A percentile compares a stretch with the other conserved stretches of the same genome.
phyloP scores from a whole-genome alignment of 2,329 filamentous ascomycete species.

The Aspergillus quadricinctus region DNA sequence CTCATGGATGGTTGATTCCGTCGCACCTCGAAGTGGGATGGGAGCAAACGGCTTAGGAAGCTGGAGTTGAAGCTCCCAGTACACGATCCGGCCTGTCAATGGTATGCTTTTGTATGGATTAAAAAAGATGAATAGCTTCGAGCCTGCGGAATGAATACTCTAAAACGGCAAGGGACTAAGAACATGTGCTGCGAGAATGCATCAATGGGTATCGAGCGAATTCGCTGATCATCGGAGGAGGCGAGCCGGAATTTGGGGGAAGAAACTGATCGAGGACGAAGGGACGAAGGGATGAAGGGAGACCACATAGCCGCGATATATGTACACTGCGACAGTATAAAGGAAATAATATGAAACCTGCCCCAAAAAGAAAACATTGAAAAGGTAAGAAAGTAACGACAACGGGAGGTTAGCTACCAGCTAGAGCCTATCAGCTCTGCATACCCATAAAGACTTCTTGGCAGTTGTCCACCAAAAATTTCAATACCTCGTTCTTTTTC shows the following conservation, averaged over 20 bases:
- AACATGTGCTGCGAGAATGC: conserved; percentile 13
- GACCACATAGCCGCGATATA: conserved; percentile 17
- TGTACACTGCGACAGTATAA: conserved; percentile 16
- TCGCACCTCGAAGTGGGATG: no score
- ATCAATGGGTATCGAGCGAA: conserved; percentile 30
- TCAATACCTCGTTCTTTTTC: conserved; percentile 84
- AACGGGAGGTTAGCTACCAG: conserved; percentile 1
- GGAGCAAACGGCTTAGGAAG: background rate
- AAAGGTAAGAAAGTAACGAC: background rate
- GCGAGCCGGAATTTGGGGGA: conserved; percentile 4
- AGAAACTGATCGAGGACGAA: background rate
- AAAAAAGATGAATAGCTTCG: conserved; percentile 26
- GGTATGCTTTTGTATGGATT: conserved; percentile 1
- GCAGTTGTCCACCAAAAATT: conserved; percentile 89
- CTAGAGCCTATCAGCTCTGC: conserved; percentile 20
- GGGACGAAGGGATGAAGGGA: background rate
- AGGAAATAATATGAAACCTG: conserved; percentile 1
- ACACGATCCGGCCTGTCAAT: background rate
- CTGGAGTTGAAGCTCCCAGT: background rate
- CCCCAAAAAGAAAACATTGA: background rate
- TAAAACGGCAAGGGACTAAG: conserved; percentile 12
- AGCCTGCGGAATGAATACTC: conserved; percentile 26
- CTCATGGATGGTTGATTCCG: no score
- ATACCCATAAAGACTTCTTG: conserved; percentile 66
- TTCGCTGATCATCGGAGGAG: conserved; percentile 23